Conservation (phyloP, 2,329 filamentous ascomycete species). For the Aspergillus fijiensis region DNA sequence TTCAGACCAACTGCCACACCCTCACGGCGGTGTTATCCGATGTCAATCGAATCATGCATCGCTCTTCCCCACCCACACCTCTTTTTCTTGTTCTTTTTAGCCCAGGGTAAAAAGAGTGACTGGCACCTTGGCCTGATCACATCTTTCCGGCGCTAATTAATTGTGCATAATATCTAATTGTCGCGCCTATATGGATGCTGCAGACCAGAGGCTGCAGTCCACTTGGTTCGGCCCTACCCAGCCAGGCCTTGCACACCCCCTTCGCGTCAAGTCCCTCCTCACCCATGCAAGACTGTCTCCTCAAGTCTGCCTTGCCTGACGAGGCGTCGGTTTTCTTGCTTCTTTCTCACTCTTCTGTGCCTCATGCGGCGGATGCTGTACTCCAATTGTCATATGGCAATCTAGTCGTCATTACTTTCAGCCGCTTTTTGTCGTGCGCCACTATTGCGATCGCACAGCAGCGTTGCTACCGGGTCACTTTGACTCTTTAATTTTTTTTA, state of each 20-base stretch:
- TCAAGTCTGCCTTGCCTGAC: constrained; percentile 39
- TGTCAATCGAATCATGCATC: constrained; percentile 11
- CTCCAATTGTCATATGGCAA: constrained; percentile 30
- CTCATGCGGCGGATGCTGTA: constrained; percentile 26
- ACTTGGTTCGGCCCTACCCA: constrained; percentile 25
- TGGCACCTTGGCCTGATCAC: constrained; percentile 27
- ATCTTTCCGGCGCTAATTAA: constrained; percentile 32
- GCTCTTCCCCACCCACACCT: not conserved
- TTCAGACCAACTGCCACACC: not conserved
- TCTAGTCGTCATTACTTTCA: constrained; percentile 22
- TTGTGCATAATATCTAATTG: constrained; percentile 24
- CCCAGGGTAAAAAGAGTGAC: constrained; percentile 15
- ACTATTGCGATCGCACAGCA: constrained; percentile 22
- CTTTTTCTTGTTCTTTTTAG: not conserved
- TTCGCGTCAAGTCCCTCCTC: constrained; percentile 21
- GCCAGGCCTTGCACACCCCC: constrained; percentile 13
- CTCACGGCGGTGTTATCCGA: constrained; percentile 9
- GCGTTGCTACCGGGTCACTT: constrained; percentile 24
- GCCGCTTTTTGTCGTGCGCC: constrained; percentile 30
- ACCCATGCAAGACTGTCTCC: constrained; percentile 24
- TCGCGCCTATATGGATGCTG: constrained; percentile 27
- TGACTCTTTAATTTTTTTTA: constrained; percentile 21
- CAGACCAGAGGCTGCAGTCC: constrained; percentile 30
- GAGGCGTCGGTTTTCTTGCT: constrained; percentile 30
- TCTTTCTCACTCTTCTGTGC: constrained; percentile 26